Evolutionary conservation across 345 rosid species (phyloP).

Genomic region (Angophora floribunda): DNA sequence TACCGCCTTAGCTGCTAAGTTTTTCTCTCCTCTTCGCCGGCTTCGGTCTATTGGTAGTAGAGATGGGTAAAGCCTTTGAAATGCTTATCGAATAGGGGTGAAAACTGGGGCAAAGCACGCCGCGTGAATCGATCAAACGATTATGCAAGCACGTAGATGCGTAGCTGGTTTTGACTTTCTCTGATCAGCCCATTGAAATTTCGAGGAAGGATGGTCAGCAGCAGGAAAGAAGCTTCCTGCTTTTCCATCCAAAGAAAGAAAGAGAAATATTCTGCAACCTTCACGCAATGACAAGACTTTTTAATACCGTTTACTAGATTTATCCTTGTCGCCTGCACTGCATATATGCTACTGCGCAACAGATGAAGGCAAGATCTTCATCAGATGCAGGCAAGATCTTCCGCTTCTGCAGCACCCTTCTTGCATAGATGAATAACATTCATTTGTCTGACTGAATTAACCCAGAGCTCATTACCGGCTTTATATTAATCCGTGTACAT

Average conservation of each 20-base stretch:
- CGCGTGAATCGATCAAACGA: neutral
- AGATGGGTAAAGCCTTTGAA: neutral
- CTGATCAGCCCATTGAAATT: neutral
- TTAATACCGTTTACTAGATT: neutral
- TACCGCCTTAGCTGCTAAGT: neutral
- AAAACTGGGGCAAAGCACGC: neutral
- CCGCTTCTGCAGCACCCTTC: neutral
- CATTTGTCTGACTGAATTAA: neutral
- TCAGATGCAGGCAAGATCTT: neutral
- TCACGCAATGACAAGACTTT: neutral
- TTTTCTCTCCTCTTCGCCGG: neutral
- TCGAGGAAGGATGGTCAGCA: neutral
- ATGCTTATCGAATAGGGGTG: neutral
- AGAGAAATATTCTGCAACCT: neutral
- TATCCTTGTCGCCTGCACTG: neutral
- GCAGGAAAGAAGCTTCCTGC: neutral
- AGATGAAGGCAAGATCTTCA: too few relatives aligned
- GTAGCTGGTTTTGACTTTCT: neutral
- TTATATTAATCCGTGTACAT: neutral
- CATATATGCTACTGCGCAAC: neutral
- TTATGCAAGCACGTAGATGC: neutral
- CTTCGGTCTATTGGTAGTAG: neutral
- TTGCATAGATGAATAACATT: neutral
- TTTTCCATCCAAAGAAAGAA: neutral
- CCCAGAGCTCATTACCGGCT: neutral